Percentiles rank a stretch among this genome's conserved stretches.
These are phyloP conservation scores for Stagonosporopsis tanaceti DNA, from an alignment of 2,329 filamentous ascomycete species.

Conservation along the genomic window DNA sequence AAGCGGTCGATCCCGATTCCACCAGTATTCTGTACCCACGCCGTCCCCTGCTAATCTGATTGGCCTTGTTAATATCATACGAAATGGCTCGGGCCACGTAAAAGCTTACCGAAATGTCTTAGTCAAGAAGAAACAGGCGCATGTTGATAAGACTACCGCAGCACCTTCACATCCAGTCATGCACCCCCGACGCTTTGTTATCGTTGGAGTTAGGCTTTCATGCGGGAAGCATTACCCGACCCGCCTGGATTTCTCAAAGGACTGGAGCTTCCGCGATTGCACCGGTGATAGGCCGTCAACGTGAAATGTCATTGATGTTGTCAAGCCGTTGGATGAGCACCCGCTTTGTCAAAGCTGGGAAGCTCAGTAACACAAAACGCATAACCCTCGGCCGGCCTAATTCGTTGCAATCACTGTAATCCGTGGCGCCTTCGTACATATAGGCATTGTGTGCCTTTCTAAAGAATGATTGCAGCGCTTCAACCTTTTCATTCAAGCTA, in stretches of 20 bases:
- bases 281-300: slow-evolving; percentile 29
- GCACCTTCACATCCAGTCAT: slow-evolving; percentile 26
- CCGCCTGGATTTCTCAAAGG: slow-evolving; percentile 27
- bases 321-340: slow-evolving; percentile 35
- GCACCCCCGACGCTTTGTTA: slow-evolving; percentile 22
- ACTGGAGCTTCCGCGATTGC: slow-evolving; percentile 23
- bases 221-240: slow-evolving; percentile 29
- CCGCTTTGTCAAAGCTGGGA: slow-evolving; percentile 15
- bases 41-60: slow-evolving; percentile 10
- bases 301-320: slow-evolving; percentile 28
- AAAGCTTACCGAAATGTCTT: slow-evolving; percentile 45
- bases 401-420: background rate
- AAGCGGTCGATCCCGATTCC: slow-evolving; percentile 10
- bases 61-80: slow-evolving; percentile 1
- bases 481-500: background rate
- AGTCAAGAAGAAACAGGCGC: slow-evolving; percentile 41
- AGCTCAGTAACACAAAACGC: slow-evolving; percentile 19
- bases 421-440: slow-evolving; percentile 1
- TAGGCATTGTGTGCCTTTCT: background rate
- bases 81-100: slow-evolving; percentile 18
- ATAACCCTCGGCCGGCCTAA: slow-evolving; percentile 22
- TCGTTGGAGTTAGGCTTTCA: slow-evolving; percentile 30
- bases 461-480: too few relatives aligned
- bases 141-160: slow-evolving; percentile 45
- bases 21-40: slow-evolving; percentile 13